Percentiles rank a stretch among this genome's conserved stretches.
Evolutionary conservation across 805 yeast species (phyloP).

Genomic region (Lachancea thermotolerans): DNA sequence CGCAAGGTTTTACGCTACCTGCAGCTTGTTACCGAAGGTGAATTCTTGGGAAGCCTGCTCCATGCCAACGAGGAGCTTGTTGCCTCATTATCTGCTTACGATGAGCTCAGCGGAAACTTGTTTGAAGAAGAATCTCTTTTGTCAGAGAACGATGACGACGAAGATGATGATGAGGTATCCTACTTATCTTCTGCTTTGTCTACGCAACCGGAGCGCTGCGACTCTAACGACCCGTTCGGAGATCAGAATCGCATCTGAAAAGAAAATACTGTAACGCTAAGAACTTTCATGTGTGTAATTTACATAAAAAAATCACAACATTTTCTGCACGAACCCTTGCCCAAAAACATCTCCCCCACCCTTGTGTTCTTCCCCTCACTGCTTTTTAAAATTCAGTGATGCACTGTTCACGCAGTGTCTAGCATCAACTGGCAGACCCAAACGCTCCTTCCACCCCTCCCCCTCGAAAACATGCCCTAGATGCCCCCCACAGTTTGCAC

Average conservation of each 20-base stretch:
- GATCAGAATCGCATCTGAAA: slow-evolving; percentile 36
- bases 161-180: slow-evolving; percentile 28
- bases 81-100: slow-evolving; percentile 60
- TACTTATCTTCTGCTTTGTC: background rate
- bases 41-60: slow-evolving; percentile 77
- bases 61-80: slow-evolving; percentile 90
- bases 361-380: slow-evolving; percentile 5
- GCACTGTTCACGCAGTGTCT: slow-evolving; percentile 94
- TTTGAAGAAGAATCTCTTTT: slow-evolving; percentile 37
- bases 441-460: slow-evolving; percentile 63
- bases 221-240: slow-evolving; percentile 45
- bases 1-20: slow-evolving; percentile 73
- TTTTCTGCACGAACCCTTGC: background rate
- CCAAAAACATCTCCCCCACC: background rate
- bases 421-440: slow-evolving; percentile 60
- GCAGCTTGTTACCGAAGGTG: slow-evolving; percentile 79
- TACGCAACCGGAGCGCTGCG: slow-evolving; percentile 10
- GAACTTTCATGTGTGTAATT: no score
- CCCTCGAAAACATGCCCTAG: slow-evolving; percentile 92
- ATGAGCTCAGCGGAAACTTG: slow-evolving; percentile 42
- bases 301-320: no score
- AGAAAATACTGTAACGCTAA: no score
- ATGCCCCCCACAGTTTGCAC: slow-evolving; percentile 87
- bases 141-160: slow-evolving; percentile 35
- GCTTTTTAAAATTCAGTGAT: slow-evolving; percentile 54